Base-by-base conservation (phyloP, 75 land plant species). In the Gnetum montanum region DNA sequence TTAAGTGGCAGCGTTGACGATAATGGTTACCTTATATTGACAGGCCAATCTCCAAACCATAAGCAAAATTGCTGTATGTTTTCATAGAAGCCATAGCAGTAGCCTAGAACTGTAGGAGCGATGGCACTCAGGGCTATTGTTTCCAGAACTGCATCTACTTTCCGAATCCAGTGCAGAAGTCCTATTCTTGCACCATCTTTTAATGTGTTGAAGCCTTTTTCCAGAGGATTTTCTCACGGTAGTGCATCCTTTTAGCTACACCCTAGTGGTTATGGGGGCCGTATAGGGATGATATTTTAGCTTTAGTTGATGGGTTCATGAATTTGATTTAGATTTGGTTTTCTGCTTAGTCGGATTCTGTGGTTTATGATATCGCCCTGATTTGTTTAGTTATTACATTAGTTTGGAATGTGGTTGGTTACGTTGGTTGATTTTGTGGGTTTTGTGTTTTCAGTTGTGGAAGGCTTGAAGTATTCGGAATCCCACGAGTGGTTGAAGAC, bases 401-500 rank as follows among this genome's bases (percentile, higher is more conserved):
- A 10, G 3, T 25, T 11, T 4, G 25, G 43, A 7, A 3, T 57
- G 22, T 38, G 40, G 46, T 20, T 29, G 5, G 19, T 12, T 6
- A 26, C n/a, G 4, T 23, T 43, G 12, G 12, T 34, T n/a, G 51
- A 44, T 5, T 8, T 54, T 18, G 15, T 35, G 20, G 28, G 18
- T 43, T 33, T n/a, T 67, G 15, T 56, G 30, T 46, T 65, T 64
- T 73, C 71, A 72, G 86, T 82, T 30, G 15, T 85, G 26, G 90
- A 93, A 51, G 95, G 85, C 3, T 60, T 93, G 61, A 85, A 84
- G 49, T 93, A 88, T 64, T 68, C 83, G 13, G 30, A 76, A 40
- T 89, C 98, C 12, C 98, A 93, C 66, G 98, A 93, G 59, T 93
- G 96, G 96, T 84, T 80, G 61, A 93, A 89, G 68, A 76, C 85